These are phyloP conservation scores for Chaetomium cochliodes DNA, from an alignment of 495 filamentous ascomycete genomes.

Conservation along the genomic window DNA sequence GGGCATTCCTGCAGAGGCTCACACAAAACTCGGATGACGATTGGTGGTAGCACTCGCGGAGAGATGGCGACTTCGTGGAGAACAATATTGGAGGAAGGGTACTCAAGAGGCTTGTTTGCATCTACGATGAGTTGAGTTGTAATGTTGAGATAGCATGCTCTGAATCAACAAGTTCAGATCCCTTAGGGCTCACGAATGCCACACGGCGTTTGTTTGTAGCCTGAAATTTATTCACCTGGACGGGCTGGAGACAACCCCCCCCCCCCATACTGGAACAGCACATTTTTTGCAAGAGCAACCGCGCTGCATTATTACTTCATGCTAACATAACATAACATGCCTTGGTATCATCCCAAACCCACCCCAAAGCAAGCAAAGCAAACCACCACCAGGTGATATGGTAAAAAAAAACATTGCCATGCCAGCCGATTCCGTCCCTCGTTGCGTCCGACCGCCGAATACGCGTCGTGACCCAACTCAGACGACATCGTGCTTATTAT, in stretches of 20 bases:
- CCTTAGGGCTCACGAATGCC: no score
- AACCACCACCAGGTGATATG: not conserved
- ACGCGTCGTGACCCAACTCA: not conserved
- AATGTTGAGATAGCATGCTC: not conserved
- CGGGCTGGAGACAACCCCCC: no score
- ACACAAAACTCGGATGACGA: no score
- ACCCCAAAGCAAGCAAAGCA: no score
- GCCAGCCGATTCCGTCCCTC: not conserved
- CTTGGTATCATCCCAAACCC: slow-evolving; percentile 4
- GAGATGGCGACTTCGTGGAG: not conserved
- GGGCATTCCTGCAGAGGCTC: no score
- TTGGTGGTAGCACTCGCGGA: not conserved
- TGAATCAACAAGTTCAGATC: not conserved
- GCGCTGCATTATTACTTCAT: not conserved
- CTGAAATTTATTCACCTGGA: no score
- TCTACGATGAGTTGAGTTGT: not conserved
- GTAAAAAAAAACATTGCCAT: not conserved
- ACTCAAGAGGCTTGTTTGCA: no score
- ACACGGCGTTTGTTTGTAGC: no score
- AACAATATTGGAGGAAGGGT: not conserved
- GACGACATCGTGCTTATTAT: slow-evolving; percentile 4
- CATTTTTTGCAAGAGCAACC: not conserved
- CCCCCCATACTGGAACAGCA: no score
- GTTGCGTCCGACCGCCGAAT: not conserved
- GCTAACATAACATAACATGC: not conserved